A percentile compares a stretch with the other conserved stretches of the same genome.
Conservation (phyloP, 257 asterid species). For the Datura wrightii region DNA sequence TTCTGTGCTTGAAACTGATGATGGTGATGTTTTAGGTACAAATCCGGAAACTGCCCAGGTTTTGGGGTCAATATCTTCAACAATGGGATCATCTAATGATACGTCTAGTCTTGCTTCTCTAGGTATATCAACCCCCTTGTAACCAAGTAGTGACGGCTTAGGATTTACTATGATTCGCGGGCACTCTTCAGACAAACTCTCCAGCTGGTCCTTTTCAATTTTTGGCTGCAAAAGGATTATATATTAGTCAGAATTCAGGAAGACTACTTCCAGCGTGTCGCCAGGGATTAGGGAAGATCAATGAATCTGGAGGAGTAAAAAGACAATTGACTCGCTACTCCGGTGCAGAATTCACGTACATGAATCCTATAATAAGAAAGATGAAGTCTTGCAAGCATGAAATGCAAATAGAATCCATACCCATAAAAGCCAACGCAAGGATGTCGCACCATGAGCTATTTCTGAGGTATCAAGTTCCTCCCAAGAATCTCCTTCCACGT, state of each 20-base stretch:
- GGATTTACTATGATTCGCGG: conserved; percentile 86
- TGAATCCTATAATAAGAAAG: neutral
- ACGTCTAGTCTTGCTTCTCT: conserved; percentile 62
- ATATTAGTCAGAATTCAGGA: neutral
- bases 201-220: conserved; percentile 71
- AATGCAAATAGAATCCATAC: conserved; percentile 47
- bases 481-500: conserved; percentile 86
- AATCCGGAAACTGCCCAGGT: conserved; percentile 75
- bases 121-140: conserved; percentile 71
- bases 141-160: conserved; percentile 68
- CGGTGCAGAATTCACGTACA: neutral
- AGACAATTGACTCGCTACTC: neutral
- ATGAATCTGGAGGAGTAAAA: conserved; percentile 4
- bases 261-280: neutral
- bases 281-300: neutral
- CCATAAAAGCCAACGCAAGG: conserved; percentile 98
- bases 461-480: conserved; percentile 84
- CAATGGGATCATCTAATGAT: conserved; percentile 66
- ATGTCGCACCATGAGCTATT: conserved; percentile 62
- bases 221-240: conserved; percentile 61
- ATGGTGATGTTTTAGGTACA: conserved; percentile 33
- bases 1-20: conserved; percentile 41
- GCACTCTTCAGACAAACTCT: conserved; percentile 66
- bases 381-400: neutral
- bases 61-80: conserved; percentile 70